A percentile compares a stretch with the other conserved stretches of the same genome.
Evolutionary conservation across 352 stramenopile species (phyloP).

Genomic region (Globisporangium viniferum): DNA sequence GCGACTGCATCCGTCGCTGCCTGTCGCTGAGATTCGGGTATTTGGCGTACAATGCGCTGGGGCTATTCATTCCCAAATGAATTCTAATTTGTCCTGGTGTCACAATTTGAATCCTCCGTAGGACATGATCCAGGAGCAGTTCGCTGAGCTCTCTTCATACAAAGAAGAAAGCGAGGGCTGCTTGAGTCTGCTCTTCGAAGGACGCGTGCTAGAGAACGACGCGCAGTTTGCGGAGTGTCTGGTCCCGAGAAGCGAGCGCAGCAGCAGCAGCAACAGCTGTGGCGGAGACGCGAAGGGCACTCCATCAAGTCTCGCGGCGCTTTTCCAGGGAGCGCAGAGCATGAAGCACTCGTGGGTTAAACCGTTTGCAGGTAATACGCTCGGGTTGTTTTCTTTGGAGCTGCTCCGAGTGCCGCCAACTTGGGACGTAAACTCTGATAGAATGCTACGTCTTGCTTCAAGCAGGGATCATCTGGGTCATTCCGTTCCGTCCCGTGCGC

Average conservation of each 20-base stretch:
- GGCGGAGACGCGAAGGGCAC: background rate
- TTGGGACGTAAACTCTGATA: background rate
- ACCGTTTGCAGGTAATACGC: constrained; percentile 44
- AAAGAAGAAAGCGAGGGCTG: constrained; percentile 31
- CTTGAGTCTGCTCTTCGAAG: constrained; percentile 43
- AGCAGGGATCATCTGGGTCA: constrained; percentile 60
- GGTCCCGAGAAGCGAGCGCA: background rate
- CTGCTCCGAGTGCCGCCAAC: background rate
- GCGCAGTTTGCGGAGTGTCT: constrained; percentile 45
- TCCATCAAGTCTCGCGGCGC: background rate
- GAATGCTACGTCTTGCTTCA: background rate
- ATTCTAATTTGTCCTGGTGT: background rate
- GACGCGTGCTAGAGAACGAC: constrained; percentile 36
- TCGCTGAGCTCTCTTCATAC: constrained; percentile 38
- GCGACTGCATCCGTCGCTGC: constrained; percentile 37
- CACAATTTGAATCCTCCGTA: constrained; percentile 10
- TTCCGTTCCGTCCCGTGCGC: constrained; percentile 40
- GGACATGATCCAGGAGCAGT: constrained; percentile 47
- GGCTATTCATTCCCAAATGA: background rate
- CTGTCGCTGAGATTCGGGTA: constrained; percentile 45
- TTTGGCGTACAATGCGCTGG: background rate
- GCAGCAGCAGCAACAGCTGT: too few relatives aligned
- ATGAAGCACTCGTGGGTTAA: constrained; percentile 30
- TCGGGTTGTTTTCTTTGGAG: background rate
- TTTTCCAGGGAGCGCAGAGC: background rate